Evolutionary conservation across 768 basidiomycete species (phyloP).

Genomic region (Phanerochaete carnosa): DNA sequence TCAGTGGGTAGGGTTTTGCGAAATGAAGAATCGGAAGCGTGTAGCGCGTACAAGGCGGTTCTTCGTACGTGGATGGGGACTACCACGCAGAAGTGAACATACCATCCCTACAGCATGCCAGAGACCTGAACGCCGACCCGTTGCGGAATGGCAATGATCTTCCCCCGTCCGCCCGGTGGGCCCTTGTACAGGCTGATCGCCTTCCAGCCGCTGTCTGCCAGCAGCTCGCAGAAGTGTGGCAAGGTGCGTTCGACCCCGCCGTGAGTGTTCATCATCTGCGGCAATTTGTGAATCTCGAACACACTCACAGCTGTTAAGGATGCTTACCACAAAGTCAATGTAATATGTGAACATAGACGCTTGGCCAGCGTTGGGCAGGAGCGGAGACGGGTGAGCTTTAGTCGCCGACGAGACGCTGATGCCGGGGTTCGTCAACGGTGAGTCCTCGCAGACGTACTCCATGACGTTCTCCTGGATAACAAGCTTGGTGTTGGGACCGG

Average conservation of each 20-base stretch:
- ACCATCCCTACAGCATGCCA: too few relatives aligned
- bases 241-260: constrained; percentile 31
- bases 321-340: constrained; percentile 21
- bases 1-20: too few relatives aligned
- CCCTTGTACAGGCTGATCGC: constrained; percentile 13
- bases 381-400: constrained; percentile 18
- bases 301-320: not conserved
- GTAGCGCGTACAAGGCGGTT: too few relatives aligned
- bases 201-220: constrained; percentile 28
- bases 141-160: not conserved
- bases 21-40: too few relatives aligned
- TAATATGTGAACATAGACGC: constrained; percentile 15
- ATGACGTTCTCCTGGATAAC: constrained; percentile 24
- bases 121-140: not conserved
- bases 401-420: constrained; percentile 22
- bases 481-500: constrained; percentile 22
- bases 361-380: constrained; percentile 10
- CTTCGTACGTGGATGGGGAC: too few relatives aligned
- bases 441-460: constrained; percentile 17
- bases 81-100: too few relatives aligned
- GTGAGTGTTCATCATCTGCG: constrained; percentile 27
- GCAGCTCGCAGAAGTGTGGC: constrained; percentile 23
- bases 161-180: not conserved
- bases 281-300: not conserved
- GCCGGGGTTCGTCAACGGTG: not conserved